These are phyloP conservation scores for Metarhizium brunneum DNA, from an alignment of 2,329 filamentous ascomycete genomes.

Conservation along the genomic window DNA sequence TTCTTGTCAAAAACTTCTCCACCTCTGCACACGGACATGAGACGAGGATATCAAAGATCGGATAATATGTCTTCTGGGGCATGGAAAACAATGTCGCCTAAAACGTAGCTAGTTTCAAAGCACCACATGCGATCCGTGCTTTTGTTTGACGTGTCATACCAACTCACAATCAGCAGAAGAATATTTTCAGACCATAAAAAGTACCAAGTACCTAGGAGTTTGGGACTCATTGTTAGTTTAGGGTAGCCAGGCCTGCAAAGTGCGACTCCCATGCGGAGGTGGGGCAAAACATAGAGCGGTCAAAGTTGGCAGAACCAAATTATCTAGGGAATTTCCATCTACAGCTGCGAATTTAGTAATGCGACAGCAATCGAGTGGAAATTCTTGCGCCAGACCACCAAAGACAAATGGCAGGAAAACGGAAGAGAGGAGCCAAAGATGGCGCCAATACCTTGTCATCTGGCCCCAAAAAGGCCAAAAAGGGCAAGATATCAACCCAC, in stretches of 20 bases:
- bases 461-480: conserved; percentile 22
- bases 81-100: no score
- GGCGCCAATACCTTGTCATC: conserved; percentile 13
- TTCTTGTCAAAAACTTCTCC: no score
- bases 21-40: no score
- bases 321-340: conserved; percentile 2
- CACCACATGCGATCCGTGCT: no score
- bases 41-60: no score
- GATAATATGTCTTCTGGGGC: no score
- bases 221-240: background rate
- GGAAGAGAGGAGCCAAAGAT: conserved; percentile 25
- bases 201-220: background rate
- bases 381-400: background rate
- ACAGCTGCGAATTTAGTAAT: background rate
- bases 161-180: no score
- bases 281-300: conserved; percentile 2
- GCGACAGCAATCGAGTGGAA: background rate
- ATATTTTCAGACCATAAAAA: no score
- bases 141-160: no score
- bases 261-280: background rate
- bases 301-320: conserved; percentile 1
- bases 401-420: conserved; percentile 23
- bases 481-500: conserved; percentile 13
- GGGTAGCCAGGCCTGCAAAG: background rate
- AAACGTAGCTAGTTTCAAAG: no score